Conservation (phyloP, 2,329 filamentous ascomycete species). For the Simplicillium aogashimaense region DNA sequence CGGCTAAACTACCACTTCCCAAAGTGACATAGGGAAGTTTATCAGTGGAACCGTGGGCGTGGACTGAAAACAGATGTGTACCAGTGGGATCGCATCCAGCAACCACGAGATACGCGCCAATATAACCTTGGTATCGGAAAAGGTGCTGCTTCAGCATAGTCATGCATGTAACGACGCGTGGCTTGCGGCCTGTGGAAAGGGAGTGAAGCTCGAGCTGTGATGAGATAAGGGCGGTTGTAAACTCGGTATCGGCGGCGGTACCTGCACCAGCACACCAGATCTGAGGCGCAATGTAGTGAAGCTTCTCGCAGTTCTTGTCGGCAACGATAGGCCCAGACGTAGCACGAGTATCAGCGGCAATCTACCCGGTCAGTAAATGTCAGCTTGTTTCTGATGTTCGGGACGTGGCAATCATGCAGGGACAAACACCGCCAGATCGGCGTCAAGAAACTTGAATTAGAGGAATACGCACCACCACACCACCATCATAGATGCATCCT, state of each 20-base stretch:
- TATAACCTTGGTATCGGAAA: slow-evolving; percentile 95
- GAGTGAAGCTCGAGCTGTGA: slow-evolving; percentile 97
- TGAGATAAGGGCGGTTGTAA: slow-evolving; percentile 96
- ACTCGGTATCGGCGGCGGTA: slow-evolving; percentile 96
- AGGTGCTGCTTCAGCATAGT: slow-evolving; percentile 99
- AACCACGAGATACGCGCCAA: slow-evolving; percentile 95
- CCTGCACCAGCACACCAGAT: slow-evolving; percentile 99
- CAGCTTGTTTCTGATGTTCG: background rate
- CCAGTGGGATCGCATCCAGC: slow-evolving; percentile 95
- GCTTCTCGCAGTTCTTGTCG: slow-evolving; percentile 99
- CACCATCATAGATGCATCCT: slow-evolving; percentile 90
- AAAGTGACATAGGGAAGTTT: slow-evolving; percentile 99
- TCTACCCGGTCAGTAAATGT: slow-evolving; percentile 38
- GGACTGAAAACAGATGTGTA: slow-evolving; percentile 91
- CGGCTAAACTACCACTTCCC: slow-evolving; percentile 90
- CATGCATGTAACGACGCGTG: slow-evolving; percentile 98
- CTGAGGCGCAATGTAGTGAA: slow-evolving; percentile 96
- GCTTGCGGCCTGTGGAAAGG: slow-evolving; percentile 90
- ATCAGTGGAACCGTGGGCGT: slow-evolving; percentile 96
- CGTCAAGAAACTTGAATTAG: background rate
- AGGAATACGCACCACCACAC: slow-evolving; percentile 66
- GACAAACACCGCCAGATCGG: too few relatives aligned
- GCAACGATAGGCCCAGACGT: slow-evolving; percentile 97
- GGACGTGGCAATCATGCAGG: background rate
- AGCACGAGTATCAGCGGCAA: slow-evolving; percentile 95